Base-by-base conservation (phyloP, 768 basidiomycete species). In the Russula griseocarnosa region DNA sequence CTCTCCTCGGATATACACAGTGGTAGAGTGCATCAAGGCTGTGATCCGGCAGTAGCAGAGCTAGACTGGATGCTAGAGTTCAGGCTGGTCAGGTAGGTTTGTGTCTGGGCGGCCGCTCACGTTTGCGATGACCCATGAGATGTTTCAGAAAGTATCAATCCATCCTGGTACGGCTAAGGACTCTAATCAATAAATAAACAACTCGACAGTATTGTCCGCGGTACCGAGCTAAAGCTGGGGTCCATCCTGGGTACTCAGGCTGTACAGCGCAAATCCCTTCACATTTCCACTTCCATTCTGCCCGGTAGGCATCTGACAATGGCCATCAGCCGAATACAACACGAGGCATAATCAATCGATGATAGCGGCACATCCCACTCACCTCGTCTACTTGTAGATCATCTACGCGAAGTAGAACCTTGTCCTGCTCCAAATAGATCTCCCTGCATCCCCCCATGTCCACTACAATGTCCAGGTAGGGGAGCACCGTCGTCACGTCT, bases 351-450 rank as follows among this genome's bases (percentile, higher is more conserved):
- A 46, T 46, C 44, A 22, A 46, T 47, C 22, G 46, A 47, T 13
- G n/a, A 47, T 11, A 47, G 20, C 46, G 26, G 26, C 24, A 50
- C 22, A 16, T 26, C 49, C 32, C 3, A 56, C 55, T 56, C 40
- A 56, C 55, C 13, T 26, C 5, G 44, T 24, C 36, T 42, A 36
- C 36, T 36, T 2, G 36, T 36, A 60, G 22, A 24, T 26, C 52
- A 34, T 53, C 52, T 22, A 36, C 36, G 5, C 32, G 52, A 20
- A 61, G 42, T 22, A 55, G 34, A 26, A 61, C 22, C 28, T 61
- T 22, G 44, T 61, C 53, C 22, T 49, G 53, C 30, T 62, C 54
- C 44, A 62, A 49, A 30, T 55, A 55, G 46, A 62, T 55, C 2
- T 20, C 61, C 16, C 2, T 50, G 34, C 53, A 61, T 16, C 44